phyloP scores from a whole-genome alignment of 192 early-diverging fungal genomes.

The Podila horticola region DNA sequence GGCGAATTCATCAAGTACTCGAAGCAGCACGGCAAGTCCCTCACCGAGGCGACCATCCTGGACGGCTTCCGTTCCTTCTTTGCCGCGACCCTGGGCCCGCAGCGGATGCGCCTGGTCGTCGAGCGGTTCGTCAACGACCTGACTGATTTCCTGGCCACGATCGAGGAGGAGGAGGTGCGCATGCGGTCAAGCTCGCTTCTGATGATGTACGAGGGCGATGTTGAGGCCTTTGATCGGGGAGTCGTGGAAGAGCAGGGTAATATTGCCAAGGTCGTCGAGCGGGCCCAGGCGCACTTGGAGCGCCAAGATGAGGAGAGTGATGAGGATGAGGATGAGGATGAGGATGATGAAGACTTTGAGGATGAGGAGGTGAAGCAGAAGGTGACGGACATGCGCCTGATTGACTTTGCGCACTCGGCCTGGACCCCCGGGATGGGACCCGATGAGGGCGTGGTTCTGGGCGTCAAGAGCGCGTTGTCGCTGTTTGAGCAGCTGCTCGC shows the following conservation, averaged over 20 bases:
- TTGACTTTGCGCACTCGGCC: slow-evolving; percentile 92
- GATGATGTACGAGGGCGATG: slow-evolving; percentile 83
- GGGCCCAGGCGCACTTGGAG: slow-evolving; percentile 43
- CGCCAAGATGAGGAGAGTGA: slow-evolving; percentile 26
- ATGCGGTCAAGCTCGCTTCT: slow-evolving; percentile 82
- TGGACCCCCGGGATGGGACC: slow-evolving; percentile 69
- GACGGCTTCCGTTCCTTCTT: slow-evolving; percentile 76
- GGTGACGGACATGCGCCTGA: slow-evolving; percentile 74
- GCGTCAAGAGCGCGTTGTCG: slow-evolving; percentile 66
- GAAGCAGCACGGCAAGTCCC: slow-evolving; percentile 62
- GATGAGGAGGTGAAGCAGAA: slow-evolving; percentile 34
- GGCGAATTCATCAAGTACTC: slow-evolving; percentile 54
- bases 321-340: slow-evolving; percentile 3
- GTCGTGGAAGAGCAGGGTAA: slow-evolving; percentile 56
- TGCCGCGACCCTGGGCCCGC: slow-evolving; percentile 55
- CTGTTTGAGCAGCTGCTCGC: slow-evolving; percentile 61
- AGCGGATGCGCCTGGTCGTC: slow-evolving; percentile 65
- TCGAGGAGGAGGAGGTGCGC: slow-evolving; percentile 64
- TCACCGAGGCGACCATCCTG: slow-evolving; percentile 62
- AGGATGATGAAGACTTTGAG: slow-evolving; percentile 19
- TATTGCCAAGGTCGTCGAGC: slow-evolving; percentile 22
- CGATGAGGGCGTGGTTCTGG: slow-evolving; percentile 77
- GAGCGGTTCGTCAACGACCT: slow-evolving; percentile 70
- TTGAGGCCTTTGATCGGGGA: slow-evolving; percentile 56
- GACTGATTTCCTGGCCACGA: slow-evolving; percentile 62